Conservation (phyloP, 2,329 filamentous ascomycete species). For the Escovopsis sp. region DNA sequence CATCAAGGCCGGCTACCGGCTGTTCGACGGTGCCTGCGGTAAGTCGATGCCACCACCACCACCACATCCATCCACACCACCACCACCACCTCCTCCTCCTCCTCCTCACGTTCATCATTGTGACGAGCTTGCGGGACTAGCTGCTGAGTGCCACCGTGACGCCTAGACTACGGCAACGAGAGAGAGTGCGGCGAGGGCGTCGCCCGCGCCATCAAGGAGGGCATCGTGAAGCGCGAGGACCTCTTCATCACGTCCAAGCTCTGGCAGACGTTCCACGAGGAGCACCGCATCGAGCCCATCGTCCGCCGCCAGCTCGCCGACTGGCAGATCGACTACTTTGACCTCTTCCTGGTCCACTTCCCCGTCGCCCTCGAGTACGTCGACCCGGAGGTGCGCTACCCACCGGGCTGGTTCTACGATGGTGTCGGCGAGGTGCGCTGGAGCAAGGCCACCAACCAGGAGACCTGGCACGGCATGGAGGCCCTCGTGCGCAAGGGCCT, state of each 20-base stretch:
- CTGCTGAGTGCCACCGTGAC: not conserved
- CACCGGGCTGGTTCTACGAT: constrained; percentile 61
- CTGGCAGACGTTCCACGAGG: constrained; percentile 84
- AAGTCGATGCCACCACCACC: constrained; percentile 6
- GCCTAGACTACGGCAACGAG: constrained; percentile 68
- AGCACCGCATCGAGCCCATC: constrained; percentile 61
- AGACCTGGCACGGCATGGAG: constrained; percentile 78
- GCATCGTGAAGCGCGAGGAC: constrained; percentile 68
- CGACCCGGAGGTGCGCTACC: constrained; percentile 64
- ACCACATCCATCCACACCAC: not conserved
- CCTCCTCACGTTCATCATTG: not conserved
- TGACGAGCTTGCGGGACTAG: not conserved
- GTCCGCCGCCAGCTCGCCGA: constrained; percentile 62
- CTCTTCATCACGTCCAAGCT: constrained; percentile 90
- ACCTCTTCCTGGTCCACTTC: constrained; percentile 83
- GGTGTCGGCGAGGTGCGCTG: constrained; percentile 44
- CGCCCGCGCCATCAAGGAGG: constrained; percentile 65
- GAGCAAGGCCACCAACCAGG: constrained; percentile 58
- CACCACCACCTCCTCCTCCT: not conserved
- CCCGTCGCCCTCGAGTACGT: constrained; percentile 76
- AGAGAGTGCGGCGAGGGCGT: constrained; percentile 64
- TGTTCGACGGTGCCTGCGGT: constrained; percentile 47
- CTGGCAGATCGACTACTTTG: constrained; percentile 80
- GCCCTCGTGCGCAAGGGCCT: constrained; percentile 53
- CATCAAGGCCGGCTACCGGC: constrained; percentile 47